A percentile compares a stretch with the other conserved stretches of the same genome.
These are phyloP conservation scores for Aureobasidium leucospermi DNA, from an alignment of 2,329 filamentous ascomycete species.

Conservation along the genomic window DNA sequence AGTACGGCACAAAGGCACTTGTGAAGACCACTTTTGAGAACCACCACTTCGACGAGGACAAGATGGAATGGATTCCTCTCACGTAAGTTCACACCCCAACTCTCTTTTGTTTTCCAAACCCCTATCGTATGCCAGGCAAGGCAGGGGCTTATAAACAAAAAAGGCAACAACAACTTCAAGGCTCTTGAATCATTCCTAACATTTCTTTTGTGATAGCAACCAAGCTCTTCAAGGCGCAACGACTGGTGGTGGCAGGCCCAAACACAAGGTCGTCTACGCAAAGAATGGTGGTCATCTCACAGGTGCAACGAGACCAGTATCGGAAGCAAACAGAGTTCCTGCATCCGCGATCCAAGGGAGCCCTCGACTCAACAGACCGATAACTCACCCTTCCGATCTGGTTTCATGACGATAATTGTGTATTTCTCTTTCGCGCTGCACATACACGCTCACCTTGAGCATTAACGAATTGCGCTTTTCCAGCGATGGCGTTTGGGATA, in stretches of 20 bases:
- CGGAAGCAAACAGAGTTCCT: neutral
- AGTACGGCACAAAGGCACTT: slow-evolving; percentile 47
- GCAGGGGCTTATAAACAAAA: slow-evolving; percentile 3
- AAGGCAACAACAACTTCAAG: neutral
- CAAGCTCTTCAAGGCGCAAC: neutral
- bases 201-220: neutral
- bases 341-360: neutral
- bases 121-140: neutral
- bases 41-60: slow-evolving; percentile 34
- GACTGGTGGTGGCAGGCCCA: neutral
- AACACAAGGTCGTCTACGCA: slow-evolving; percentile 6
- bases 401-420: neutral
- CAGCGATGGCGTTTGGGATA: neutral
- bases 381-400: neutral
- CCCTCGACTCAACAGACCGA: neutral
- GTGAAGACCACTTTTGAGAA: slow-evolving; percentile 39
- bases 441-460: neutral
- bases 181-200: neutral
- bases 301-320: neutral
- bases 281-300: neutral
- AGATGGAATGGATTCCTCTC: slow-evolving; percentile 25
- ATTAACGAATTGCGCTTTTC: neutral
- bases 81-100: neutral
- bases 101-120: neutral
- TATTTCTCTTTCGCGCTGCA: neutral